Evolutionary conservation across 495 filamentous ascomycete species (phyloP).

Genomic region (Aspergillus sparsus): DNA sequence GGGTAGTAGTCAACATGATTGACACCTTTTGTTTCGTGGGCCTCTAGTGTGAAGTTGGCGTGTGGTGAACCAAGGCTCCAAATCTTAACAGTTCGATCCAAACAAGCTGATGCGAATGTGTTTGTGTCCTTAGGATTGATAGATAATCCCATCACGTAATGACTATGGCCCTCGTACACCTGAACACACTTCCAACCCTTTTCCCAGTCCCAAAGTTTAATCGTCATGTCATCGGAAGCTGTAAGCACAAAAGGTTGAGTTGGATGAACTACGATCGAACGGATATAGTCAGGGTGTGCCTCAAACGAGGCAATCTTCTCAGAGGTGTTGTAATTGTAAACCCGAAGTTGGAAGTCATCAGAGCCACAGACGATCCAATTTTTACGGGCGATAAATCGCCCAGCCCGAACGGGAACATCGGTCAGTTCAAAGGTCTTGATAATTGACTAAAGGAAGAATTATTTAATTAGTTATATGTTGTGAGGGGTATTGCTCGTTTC

Average conservation of each 20-base stretch:
- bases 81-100: slow-evolving; percentile 97
- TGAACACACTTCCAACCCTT: slow-evolving; percentile 97
- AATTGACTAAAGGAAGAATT: slow-evolving; percentile 58
- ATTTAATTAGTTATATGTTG: slow-evolving; percentile 16
- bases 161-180: slow-evolving; percentile 96
- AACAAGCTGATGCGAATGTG: slow-evolving; percentile 93
- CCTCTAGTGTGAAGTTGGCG: slow-evolving; percentile 94
- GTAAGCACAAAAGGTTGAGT: slow-evolving; percentile 95
- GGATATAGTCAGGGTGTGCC: slow-evolving; percentile 98
- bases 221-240: slow-evolving; percentile 98
- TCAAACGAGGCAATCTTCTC: slow-evolving; percentile 99
- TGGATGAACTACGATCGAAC: slow-evolving; percentile 95
- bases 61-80: slow-evolving; percentile 91
- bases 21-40: slow-evolving; percentile 96
- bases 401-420: slow-evolving; percentile 96
- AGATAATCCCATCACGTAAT: slow-evolving; percentile 99
- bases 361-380: slow-evolving; percentile 99
- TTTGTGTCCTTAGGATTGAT: slow-evolving; percentile 99
- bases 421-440: slow-evolving; percentile 99
- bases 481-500: not conserved
- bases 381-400: slow-evolving; percentile 95
- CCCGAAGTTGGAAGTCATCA: slow-evolving; percentile 95
- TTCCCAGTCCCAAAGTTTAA: slow-evolving; percentile 99
- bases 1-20: slow-evolving; percentile 99
- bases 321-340: slow-evolving; percentile 99